Percentiles rank a stretch among this genome's conserved stretches.
Conservation (phyloP, 2,329 filamentous ascomycete genomes). For the Aspergillus sclerotialis region DNA sequence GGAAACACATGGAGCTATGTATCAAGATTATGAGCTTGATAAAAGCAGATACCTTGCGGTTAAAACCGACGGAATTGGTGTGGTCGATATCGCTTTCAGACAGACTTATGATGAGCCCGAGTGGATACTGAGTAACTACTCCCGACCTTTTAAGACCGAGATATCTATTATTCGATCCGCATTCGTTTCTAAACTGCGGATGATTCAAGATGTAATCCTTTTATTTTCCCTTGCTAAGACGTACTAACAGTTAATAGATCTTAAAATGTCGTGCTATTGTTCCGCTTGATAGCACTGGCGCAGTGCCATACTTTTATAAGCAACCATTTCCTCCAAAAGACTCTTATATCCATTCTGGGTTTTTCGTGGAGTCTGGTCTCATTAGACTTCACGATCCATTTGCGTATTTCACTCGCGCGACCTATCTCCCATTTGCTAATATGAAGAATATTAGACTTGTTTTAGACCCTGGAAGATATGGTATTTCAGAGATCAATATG, state of each 20-base stretch:
- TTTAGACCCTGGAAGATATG: slow-evolving; percentile 2
- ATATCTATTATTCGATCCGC: background rate
- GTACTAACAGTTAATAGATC: slow-evolving; percentile 5
- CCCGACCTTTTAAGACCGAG: slow-evolving; percentile 3
- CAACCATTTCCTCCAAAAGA: slow-evolving; percentile 4
- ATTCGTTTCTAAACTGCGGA: background rate
- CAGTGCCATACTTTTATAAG: slow-evolving; percentile 7
- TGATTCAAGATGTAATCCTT: slow-evolving; percentile 1
- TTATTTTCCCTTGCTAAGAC: background rate
- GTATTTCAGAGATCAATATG: background rate
- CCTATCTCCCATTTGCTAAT: slow-evolving; percentile 7
- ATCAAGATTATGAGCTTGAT: slow-evolving; percentile 6
- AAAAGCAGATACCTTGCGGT: slow-evolving; percentile 6
- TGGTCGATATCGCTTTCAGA: slow-evolving; percentile 9
- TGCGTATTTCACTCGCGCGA: slow-evolving; percentile 7
- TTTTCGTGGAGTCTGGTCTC: slow-evolving; percentile 5
- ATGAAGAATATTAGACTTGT: slow-evolving; percentile 7
- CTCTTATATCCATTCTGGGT: slow-evolving; percentile 8
- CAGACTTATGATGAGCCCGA: slow-evolving; percentile 3
- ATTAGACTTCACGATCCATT: slow-evolving; percentile 2
- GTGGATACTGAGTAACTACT: slow-evolving; percentile 5
- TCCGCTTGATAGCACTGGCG: slow-evolving; percentile 7
- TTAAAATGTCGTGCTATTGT: slow-evolving; percentile 10
- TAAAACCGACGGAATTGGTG: slow-evolving; percentile 7
- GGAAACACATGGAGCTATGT: no score